These are phyloP conservation scores for Xylaria longipes DNA, from an alignment of 495 filamentous ascomycete species.

Conservation along the genomic window DNA sequence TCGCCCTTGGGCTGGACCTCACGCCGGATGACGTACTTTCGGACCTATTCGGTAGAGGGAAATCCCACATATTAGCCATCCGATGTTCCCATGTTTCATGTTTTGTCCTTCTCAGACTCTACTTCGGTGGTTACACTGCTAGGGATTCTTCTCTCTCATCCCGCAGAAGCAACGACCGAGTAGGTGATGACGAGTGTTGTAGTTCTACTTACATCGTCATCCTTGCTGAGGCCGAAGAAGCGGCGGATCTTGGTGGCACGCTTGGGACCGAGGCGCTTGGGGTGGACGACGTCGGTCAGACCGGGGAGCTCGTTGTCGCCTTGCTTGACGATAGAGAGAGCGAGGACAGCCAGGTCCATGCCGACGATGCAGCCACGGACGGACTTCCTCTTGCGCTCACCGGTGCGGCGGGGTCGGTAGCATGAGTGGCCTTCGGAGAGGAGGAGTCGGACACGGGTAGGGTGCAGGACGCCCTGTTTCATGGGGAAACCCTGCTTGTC, in stretches of 20 bases:
- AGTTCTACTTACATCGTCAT: constrained; percentile 92
- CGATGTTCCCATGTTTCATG: constrained; percentile 25
- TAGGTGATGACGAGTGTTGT: constrained; percentile 64
- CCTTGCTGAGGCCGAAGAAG: constrained; percentile 99
- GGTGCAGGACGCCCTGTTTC: constrained; percentile 99
- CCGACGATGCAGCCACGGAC: constrained; percentile 98
- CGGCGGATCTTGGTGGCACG: constrained; percentile 97
- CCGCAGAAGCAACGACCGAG: constrained; percentile 51
- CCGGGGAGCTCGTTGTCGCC: constrained; percentile 92
- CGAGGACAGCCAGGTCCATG: constrained; percentile 90
- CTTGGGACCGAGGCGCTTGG: constrained; percentile 98
- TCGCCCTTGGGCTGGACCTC: constrained; percentile 94
- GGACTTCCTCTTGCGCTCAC: constrained; percentile 98
- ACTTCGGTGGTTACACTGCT: constrained; percentile 50
- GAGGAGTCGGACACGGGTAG: constrained; percentile 94
- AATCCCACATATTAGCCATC: constrained; percentile 48
- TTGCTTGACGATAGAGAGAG: constrained; percentile 95
- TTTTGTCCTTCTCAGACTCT: constrained; percentile 57
- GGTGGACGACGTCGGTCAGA: constrained; percentile 93
- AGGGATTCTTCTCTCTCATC: constrained; percentile 53
- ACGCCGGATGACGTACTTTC: constrained; percentile 99
- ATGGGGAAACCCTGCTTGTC: constrained; percentile 99
- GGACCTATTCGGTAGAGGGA: constrained; percentile 64
- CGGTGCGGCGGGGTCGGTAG: constrained; percentile 95
- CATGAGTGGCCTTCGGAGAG: constrained; percentile 93